These are phyloP conservation scores for Phoenix dactylifera DNA, from an alignment of 176 grass and related monocot genomes.

Conservation along the genomic window DNA sequence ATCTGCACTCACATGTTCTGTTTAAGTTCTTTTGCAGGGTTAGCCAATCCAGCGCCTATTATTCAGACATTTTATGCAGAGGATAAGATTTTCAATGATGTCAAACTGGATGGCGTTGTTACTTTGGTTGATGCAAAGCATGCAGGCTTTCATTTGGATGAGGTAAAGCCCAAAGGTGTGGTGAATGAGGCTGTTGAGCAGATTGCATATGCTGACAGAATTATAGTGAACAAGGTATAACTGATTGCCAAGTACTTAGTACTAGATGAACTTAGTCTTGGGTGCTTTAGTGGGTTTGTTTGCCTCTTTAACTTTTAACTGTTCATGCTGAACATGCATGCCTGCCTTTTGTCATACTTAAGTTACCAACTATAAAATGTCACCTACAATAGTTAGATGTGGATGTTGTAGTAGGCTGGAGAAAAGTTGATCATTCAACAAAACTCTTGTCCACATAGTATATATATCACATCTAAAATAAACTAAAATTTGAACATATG, in stretches of 20 bases:
- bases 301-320: background rate
- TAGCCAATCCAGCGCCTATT: constrained; percentile 93
- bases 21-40: constrained; percentile 33
- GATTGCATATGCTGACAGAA: constrained; percentile 95
- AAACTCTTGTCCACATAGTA: no score
- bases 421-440: no score
- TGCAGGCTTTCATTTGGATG: constrained; percentile 70
- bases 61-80: constrained; percentile 98
- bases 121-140: constrained; percentile 98
- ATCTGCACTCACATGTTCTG: constrained; percentile 1
- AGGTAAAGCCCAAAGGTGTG: constrained; percentile 89
- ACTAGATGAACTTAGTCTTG: background rate
- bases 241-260: background rate
- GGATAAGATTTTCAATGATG: constrained; percentile 86
- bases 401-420: no score
- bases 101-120: constrained; percentile 92
- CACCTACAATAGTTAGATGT: no score
- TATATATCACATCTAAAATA: no score
- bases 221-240: constrained; percentile 95
- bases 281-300: background rate
- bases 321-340: no score
- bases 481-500: no score
- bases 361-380: no score
- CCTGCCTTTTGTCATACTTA: background rate
- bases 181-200: constrained; percentile 94